A percentile compares a stretch with the other conserved stretches of the same genome.
phyloP scores from a whole-genome alignment of 2,329 filamentous ascomycete species.

The Neoscytalidium dimidiatum region DNA sequence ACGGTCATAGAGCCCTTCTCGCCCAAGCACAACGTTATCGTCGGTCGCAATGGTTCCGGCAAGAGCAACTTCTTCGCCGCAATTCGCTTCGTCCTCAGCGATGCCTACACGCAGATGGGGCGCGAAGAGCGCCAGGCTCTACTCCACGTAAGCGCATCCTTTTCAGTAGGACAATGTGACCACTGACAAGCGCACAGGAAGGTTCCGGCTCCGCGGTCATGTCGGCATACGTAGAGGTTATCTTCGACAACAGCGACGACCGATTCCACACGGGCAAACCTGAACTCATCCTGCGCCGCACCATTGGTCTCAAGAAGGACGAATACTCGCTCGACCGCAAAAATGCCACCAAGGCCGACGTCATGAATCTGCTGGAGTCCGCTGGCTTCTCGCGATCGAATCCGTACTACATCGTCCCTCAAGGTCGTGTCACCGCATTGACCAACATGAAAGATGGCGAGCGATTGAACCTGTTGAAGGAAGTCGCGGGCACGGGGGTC shows the following conservation, averaged over 20 bases:
- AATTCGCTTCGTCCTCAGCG: constrained; percentile 96
- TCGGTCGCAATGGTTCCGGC: constrained; percentile 97
- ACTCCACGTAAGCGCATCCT: constrained; percentile 64
- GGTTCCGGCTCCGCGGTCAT: constrained; percentile 96
- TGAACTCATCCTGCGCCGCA: constrained; percentile 86
- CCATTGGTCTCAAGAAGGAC: constrained; percentile 96
- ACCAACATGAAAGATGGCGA: constrained; percentile 99
- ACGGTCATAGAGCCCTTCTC: constrained; percentile 98
- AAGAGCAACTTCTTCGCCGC: constrained; percentile 99
- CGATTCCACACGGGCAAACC: constrained; percentile 92
- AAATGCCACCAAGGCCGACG: constrained; percentile 90
- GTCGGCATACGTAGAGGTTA: constrained; percentile 99
- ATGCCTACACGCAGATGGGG: constrained; percentile 94
- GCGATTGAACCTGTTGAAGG: constrained; percentile 85
- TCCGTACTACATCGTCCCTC: constrained; percentile 98
- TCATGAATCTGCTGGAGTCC: constrained; percentile 92
- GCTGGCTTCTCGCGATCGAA: constrained; percentile 97
- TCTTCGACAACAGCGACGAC: constrained; percentile 96
- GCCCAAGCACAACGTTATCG: constrained; percentile 95
- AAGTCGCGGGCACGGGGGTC: constrained; percentile 96
- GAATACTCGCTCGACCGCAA: constrained; percentile 98
- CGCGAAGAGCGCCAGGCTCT: constrained; percentile 94
- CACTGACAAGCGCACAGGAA: constrained; percentile 55
- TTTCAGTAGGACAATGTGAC: background rate
- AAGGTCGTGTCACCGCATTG: constrained; percentile 90